Percentiles rank a stretch among this genome's conserved stretches.
phyloP scores from a whole-genome alignment of 2,329 filamentous ascomycete genomes.

The Harringtonia aguacate region DNA sequence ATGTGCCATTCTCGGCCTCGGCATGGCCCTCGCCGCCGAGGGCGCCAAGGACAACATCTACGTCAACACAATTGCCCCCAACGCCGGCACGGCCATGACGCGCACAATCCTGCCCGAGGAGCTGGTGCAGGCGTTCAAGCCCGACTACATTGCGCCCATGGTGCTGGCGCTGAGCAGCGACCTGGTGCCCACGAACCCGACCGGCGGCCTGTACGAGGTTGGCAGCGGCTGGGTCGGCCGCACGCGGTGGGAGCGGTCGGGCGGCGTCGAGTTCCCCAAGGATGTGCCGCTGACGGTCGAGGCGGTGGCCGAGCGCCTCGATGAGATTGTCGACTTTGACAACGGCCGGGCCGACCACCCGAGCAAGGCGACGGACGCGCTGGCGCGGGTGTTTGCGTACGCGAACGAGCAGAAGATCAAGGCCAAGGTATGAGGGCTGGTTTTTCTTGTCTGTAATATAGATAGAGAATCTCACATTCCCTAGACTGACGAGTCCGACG shows the following conservation, averaged over 20 bases:
- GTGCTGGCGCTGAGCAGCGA: slow-evolving; percentile 79
- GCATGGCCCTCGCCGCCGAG: slow-evolving; percentile 82
- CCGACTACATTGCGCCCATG: slow-evolving; percentile 91
- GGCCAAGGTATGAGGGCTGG: slow-evolving; percentile 44
- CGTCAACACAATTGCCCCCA: slow-evolving; percentile 96
- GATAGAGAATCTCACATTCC: background rate
- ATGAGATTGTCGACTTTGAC: slow-evolving; percentile 76
- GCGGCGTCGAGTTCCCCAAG: slow-evolving; percentile 83
- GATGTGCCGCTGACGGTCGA: slow-evolving; percentile 78
- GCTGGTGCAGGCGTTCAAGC: slow-evolving; percentile 98
- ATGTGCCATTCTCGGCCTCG: slow-evolving; percentile 90
- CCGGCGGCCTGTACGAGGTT: slow-evolving; percentile 85
- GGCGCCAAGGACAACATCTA: slow-evolving; percentile 96
- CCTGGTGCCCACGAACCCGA: slow-evolving; percentile 72
- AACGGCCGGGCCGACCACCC: slow-evolving; percentile 82
- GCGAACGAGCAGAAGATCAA: slow-evolving; percentile 61
- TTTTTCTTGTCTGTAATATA: background rate
- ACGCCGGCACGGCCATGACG: slow-evolving; percentile 93
- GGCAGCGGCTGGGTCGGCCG: slow-evolving; percentile 87
- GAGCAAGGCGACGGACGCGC: slow-evolving; percentile 61
- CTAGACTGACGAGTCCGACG: slow-evolving; percentile 18
- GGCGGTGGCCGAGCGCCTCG: slow-evolving; percentile 65
- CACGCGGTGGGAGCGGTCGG: slow-evolving; percentile 90
- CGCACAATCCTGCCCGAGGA: slow-evolving; percentile 90
- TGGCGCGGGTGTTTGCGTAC: slow-evolving; percentile 71